phyloP scores from a whole-genome alignment of 257 asterid species.

The Rehmannia glutinosa region DNA sequence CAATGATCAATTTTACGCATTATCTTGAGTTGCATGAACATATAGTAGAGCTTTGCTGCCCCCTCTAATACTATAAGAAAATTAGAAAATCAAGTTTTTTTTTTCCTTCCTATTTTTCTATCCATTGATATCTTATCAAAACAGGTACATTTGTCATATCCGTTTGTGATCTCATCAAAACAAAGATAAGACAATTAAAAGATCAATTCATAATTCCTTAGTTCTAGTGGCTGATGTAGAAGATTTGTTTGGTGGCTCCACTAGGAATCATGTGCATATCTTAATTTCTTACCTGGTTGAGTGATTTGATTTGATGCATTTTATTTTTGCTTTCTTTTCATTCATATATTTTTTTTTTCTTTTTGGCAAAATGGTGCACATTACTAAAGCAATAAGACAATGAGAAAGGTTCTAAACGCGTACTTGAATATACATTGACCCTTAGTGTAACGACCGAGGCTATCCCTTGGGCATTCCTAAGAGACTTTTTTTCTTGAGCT shows the following conservation, averaged over 20 bases:
- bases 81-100: neutral
- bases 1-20: neutral
- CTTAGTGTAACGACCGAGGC: too few species aligned
- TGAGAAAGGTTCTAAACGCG: too few species aligned
- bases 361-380: too few species aligned
- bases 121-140: neutral
- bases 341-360: too few species aligned
- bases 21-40: neutral
- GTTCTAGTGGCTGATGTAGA: neutral
- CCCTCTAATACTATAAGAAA: neutral
- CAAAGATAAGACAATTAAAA: neutral
- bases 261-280: neutral
- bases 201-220: neutral
- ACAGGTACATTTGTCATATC: neutral
- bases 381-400: neutral
- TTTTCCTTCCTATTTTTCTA: too few species aligned
- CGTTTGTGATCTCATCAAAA: conserved; percentile 1
- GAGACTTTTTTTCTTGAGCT: too few species aligned
- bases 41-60: neutral
- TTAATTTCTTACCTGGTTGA: neutral
- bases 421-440: too few species aligned
- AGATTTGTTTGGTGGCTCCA: neutral
- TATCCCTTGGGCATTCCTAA: too few species aligned
- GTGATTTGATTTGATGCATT: neutral
- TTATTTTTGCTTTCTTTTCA: neutral